phyloP scores from a whole-genome alignment of 2,329 filamentous ascomycete genomes.

The Calonectria hawksworthii region DNA sequence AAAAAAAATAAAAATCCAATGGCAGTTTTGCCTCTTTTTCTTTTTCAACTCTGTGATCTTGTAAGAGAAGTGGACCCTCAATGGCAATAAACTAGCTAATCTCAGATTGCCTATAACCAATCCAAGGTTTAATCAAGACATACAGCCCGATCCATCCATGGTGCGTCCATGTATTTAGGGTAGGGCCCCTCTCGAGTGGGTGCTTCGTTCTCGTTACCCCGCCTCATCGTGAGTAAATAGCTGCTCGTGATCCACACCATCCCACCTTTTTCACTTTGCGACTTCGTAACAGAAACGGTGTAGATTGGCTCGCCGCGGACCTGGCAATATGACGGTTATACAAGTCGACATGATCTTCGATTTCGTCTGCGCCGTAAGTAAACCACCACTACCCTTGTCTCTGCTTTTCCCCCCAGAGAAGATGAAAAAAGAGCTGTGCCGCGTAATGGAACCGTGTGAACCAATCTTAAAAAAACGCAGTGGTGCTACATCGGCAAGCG shows the following conservation, averaged over 20 bases:
- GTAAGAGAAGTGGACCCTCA: neutral
- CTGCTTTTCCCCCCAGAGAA: no score
- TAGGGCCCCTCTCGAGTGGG: neutral
- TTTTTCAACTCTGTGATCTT: neutral
- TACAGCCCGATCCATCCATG: neutral
- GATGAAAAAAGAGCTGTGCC: neutral
- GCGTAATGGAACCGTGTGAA: neutral
- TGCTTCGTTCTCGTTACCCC: neutral
- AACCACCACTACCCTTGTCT: no score
- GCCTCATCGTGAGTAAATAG: neutral
- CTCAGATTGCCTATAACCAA: neutral
- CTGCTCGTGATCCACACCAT: neutral
- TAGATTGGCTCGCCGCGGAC: neutral
- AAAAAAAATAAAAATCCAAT: neutral
- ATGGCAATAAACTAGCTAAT: neutral
- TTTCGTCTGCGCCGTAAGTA: constrained; percentile 49
- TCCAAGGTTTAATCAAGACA: neutral
- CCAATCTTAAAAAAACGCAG: constrained; percentile 9
- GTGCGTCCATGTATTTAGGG: neutral
- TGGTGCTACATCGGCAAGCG: constrained; percentile 59
- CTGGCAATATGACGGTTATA: constrained; percentile 29
- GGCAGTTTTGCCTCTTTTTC: neutral
- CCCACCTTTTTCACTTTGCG: neutral
- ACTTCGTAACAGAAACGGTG: neutral
- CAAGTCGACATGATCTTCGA: constrained; percentile 47